Percentiles rank a stretch among this genome's conserved stretches.
Conservation (phyloP, 176 grass and related monocot species). For the Alopecurus myosuroides region DNA sequence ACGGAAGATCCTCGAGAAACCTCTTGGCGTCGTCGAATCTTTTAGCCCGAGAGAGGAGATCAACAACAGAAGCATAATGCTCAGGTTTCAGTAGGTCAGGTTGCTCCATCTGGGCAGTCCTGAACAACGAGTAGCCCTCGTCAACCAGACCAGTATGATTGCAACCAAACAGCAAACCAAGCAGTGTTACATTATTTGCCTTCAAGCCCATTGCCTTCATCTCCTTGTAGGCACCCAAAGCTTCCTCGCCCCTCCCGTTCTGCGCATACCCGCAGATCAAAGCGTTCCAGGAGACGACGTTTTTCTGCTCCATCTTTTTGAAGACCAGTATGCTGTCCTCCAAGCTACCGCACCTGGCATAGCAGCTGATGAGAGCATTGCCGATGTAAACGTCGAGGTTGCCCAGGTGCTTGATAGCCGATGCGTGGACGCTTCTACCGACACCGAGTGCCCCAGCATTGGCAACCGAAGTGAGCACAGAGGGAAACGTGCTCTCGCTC, state of each 20-base stretch:
- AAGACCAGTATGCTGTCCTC: slow-evolving; percentile 72
- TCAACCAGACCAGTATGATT: slow-evolving; percentile 74
- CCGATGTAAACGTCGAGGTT: slow-evolving; percentile 43
- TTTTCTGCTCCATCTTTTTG: slow-evolving; percentile 38
- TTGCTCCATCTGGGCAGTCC: slow-evolving; percentile 40
- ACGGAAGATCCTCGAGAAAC: slow-evolving; percentile 72
- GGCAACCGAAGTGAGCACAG: slow-evolving; percentile 50
- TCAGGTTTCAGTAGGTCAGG: slow-evolving; percentile 44
- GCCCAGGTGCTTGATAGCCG: slow-evolving; percentile 63
- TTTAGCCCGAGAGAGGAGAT: slow-evolving; percentile 60
- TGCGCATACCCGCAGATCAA: slow-evolving; percentile 64
- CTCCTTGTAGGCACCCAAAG: slow-evolving; percentile 52
- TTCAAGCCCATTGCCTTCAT: slow-evolving; percentile 48
- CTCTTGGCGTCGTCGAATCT: slow-evolving; percentile 50
- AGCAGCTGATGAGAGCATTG: slow-evolving; percentile 82
- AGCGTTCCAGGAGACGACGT: slow-evolving; percentile 69
- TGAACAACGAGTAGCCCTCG: slow-evolving; percentile 58
- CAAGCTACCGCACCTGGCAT: slow-evolving; percentile 70
- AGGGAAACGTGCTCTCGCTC: slow-evolving; percentile 58
- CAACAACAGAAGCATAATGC: slow-evolving; percentile 79
- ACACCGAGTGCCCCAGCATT: slow-evolving; percentile 59
- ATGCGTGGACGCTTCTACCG: slow-evolving; percentile 78
- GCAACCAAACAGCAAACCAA: slow-evolving; percentile 69
- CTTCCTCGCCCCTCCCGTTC: slow-evolving; percentile 61
- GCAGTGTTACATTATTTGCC: slow-evolving; percentile 50